phyloP scores from a whole-genome alignment of 2,329 filamentous ascomycete species.

The Clonostachys rosea region DNA sequence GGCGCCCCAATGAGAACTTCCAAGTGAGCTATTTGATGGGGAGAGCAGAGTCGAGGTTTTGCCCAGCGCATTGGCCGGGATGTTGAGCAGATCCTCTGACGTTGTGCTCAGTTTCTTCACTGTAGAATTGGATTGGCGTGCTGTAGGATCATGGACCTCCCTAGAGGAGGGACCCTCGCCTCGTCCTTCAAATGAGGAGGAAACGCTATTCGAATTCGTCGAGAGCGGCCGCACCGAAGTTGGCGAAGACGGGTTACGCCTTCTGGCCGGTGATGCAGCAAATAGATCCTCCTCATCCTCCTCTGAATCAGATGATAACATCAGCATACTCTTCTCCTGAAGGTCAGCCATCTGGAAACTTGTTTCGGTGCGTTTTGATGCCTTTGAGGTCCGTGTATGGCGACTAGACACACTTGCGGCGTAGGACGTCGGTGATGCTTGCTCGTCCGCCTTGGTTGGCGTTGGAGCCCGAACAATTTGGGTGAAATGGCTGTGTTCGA shows the following conservation, averaged over 20 bases:
- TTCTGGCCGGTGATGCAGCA: no score
- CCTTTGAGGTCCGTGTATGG: slow-evolving; percentile 49
- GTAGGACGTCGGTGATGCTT: slow-evolving; percentile 30
- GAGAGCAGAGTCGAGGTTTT: not conserved
- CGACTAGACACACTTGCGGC: slow-evolving; percentile 50
- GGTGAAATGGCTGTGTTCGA: slow-evolving; percentile 7
- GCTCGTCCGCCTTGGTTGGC: slow-evolving; percentile 10
- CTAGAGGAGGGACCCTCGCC: no score
- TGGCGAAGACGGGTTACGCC: no score
- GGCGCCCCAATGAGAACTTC: not conserved
- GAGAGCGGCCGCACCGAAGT: no score
- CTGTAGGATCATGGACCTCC: not conserved
- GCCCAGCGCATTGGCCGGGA: not conserved
- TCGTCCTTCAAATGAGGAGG: no score
- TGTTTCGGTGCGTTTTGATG: slow-evolving; percentile 38
- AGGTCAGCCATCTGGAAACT: slow-evolving; percentile 47
- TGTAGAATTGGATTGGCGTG: not conserved
- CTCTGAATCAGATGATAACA: slow-evolving; percentile 54
- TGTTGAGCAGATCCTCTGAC: slow-evolving; percentile 2
- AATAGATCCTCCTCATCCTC: slow-evolving; percentile 26
- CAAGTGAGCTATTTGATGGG: not conserved
- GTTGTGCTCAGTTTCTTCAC: not conserved
- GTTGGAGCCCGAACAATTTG: slow-evolving; percentile 2
- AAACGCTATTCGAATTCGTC: no score
- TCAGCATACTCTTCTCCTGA: slow-evolving; percentile 49